Percentiles rank a stretch among this genome's conserved stretches.
Conservation (phyloP, 2,329 filamentous ascomycete genomes). For the Phialocephala sp. region DNA sequence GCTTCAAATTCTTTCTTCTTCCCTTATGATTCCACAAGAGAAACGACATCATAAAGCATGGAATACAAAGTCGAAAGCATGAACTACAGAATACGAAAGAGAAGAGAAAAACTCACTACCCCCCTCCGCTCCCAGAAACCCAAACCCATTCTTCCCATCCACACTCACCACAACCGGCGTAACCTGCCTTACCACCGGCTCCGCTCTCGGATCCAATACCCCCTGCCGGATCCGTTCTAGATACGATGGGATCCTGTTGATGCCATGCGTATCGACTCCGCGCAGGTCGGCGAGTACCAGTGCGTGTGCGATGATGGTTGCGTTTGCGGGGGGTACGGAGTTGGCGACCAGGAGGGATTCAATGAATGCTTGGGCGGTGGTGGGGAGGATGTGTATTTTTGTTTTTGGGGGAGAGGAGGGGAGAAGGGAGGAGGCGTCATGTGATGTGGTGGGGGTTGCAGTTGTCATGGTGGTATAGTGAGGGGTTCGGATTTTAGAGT, state of each 20-base stretch:
- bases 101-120: conserved; percentile 50
- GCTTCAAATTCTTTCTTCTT: background rate
- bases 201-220: conserved; percentile 66
- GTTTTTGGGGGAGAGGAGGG: background rate
- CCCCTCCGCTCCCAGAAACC: conserved; percentile 70
- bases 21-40: background rate
- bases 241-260: conserved; percentile 80
- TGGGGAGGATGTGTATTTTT: conserved; percentile 17
- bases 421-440: conserved; percentile 1
- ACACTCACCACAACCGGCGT: conserved; percentile 69
- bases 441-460: conserved; percentile 1
- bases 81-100: too few species aligned
- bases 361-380: conserved; percentile 16
- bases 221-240: conserved; percentile 73
- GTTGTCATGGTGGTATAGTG: conserved; percentile 15
- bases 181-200: conserved; percentile 62
- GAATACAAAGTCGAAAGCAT: too few species aligned
- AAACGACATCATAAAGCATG: background rate
- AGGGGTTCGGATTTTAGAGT: background rate
- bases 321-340: conserved; percentile 63
- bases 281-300: conserved; percentile 78
- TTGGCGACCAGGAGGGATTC: conserved; percentile 60
- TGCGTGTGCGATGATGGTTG: conserved; percentile 67
- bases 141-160: conserved; percentile 61
- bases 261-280: conserved; percentile 80